Evolutionary conservation across 495 filamentous ascomycete species (phyloP).

Genomic region (Xylaria telfairii): DNA sequence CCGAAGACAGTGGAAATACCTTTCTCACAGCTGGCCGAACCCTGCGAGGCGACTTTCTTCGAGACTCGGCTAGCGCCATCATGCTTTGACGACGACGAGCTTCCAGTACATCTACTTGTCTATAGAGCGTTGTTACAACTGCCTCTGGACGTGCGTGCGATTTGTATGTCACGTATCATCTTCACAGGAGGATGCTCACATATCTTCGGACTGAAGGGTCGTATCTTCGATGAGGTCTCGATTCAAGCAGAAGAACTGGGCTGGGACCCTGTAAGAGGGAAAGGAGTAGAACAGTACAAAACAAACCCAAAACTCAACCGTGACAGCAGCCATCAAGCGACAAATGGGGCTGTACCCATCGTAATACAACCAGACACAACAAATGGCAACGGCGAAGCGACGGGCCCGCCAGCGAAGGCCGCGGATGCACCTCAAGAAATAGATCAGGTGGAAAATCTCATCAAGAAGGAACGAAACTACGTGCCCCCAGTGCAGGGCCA

Average conservation of each 20-base stretch:
- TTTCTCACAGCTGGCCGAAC: constrained; percentile 71
- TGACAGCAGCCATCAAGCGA: constrained; percentile 38
- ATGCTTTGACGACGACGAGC: constrained; percentile 83
- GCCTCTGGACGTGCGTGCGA: constrained; percentile 78
- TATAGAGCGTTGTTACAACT: constrained; percentile 77
- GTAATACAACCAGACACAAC: constrained; percentile 20
- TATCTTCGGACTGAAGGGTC: constrained; percentile 80
- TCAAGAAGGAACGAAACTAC: constrained; percentile 59
- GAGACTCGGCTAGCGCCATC: constrained; percentile 50
- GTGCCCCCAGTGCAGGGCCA: constrained; percentile 58
- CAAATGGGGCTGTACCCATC: constrained; percentile 33
- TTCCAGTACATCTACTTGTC: constrained; percentile 72
- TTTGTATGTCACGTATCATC: constrained; percentile 90
- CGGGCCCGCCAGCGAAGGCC: constrained; percentile 40
- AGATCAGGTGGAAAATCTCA: constrained; percentile 69
- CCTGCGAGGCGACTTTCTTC: constrained; percentile 79
- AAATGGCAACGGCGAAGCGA: constrained; percentile 30
- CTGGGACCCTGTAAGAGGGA: constrained; percentile 78
- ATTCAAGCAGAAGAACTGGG: constrained; percentile 66
- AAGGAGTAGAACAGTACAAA: constrained; percentile 61
- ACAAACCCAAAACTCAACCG: constrained; percentile 57
- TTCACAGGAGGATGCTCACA: constrained; percentile 83
- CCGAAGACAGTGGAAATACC: constrained; percentile 64
- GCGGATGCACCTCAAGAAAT: constrained; percentile 54
- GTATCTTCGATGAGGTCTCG: constrained; percentile 77